Base-by-base conservation (phyloP, 768 basidiomycete genomes). In the Phaffia australis region DNA sequence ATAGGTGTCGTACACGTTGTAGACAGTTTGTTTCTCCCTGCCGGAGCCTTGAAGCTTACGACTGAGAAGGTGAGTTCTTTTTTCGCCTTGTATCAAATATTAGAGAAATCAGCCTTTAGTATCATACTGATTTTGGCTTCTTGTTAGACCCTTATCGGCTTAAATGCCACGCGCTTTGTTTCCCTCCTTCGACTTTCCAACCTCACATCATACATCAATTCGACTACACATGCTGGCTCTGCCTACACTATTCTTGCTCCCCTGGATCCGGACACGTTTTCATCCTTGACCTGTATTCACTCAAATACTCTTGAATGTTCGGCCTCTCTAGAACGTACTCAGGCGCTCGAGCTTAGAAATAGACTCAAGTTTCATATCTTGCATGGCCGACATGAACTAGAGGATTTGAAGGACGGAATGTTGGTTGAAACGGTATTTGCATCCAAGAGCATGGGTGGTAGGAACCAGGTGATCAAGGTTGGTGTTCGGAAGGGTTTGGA, bases 201-300 rank as follows among this genome's bases (percentile, higher is more conserved):
- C 69, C 82, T 99, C 0, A 77, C 79, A 14, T 65, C 73, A 19
- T 79, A 78, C 65, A 75, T 78, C 50, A 73, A 75, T 32, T 67
- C 75, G 35, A 72, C 81, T 16, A 56, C 59, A 57, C 35, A 11
- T 11, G 62, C 72, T 7, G 55, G 46, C 1, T 62, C 71, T 35
- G 78, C 83, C 50, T 87, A 86, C 77, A 98, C 95, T 0, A 91
- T 99, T 66, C 85, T 98, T 56, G 95, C 93, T 0, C 91, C 90
- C 0, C 80, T 81, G 56, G 92, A 99, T 75, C 89, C 93, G 56
- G 56, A 19, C 56, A 21, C 57, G 57, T 27, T 11, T 27, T 27
- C 27, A 23, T 61, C 59, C 35, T 49, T 15, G 42, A 52, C 42
- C 42, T 1, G 11, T 7, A 54, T 8, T 42, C n/a, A 15, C 46